Conservation (phyloP, 139 green algal species). For the Trebouxia sp. region DNA sequence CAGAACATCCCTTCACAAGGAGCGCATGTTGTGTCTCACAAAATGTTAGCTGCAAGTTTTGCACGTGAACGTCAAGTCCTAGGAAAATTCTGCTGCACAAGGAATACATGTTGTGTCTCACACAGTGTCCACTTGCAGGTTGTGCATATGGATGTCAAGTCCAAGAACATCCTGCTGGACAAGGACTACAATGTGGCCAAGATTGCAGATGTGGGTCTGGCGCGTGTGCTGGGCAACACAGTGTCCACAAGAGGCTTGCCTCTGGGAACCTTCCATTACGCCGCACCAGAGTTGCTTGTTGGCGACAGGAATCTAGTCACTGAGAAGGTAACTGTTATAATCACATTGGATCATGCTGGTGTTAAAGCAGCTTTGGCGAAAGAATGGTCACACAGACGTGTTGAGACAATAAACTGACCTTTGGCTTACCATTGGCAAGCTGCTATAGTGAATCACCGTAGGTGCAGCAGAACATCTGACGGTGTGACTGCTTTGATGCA, state of each 20-base stretch:
- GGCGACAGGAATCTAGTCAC: neutral
- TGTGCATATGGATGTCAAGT: conserved; percentile 35
- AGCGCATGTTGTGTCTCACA: too few species aligned
- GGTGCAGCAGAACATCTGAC: too few species aligned
- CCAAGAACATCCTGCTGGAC: conserved; percentile 31
- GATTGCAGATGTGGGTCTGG: conserved; percentile 36
- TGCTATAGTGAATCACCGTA: too few species aligned
- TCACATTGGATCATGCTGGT: neutral
- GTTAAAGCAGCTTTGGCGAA: neutral
- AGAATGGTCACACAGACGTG: too few species aligned
- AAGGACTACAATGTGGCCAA: conserved; percentile 11
- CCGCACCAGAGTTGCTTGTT: conserved; percentile 27
- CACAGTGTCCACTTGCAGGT: conserved; percentile 17
- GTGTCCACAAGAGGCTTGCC: conserved; percentile 18
- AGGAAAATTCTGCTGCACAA: too few species aligned
- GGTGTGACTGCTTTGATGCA: too few species aligned
- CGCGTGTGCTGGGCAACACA: conserved; percentile 27
- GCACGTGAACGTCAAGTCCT: too few species aligned
- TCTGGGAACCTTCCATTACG: conserved; percentile 37
- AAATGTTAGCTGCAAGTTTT: too few species aligned
- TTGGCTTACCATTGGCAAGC: too few species aligned
- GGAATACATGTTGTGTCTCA: too few species aligned
- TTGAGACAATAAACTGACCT: too few species aligned
- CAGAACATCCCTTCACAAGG: too few species aligned
- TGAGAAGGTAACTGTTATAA: neutral